Evolutionary conservation across 164 flowering plant genomes (phyloP), one percentile per base, ranked within the genome.

Genomic region (Liquidambar formosana): DNA sequence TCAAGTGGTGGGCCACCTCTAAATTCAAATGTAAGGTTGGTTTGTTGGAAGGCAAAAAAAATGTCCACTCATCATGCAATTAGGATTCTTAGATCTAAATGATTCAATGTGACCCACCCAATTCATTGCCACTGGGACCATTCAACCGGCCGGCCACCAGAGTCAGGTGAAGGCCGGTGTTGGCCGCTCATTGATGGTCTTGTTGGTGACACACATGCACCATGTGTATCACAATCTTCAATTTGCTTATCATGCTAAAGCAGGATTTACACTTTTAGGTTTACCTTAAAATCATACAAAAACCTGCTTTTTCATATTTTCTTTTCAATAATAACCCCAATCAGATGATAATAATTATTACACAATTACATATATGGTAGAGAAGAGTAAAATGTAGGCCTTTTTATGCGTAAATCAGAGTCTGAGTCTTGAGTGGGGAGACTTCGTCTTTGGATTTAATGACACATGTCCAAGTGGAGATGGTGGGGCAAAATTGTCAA

Each of bases 51-150:
- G 25, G 19, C 2, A 28, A 0, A 8, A 58, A 28, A 58, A 16
- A 28, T 6, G 22, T 28, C 21, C 21, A 59, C 62, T 28, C 62
- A 59, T 59, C 21, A 59, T 59, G 62, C 62, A 28, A 59, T 59
- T 33, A 59, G 62, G 44, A 59, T 59, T 59, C 62, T 33, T 33
- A 59, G 44, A 59, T 59, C 62, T 16, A 59, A 59, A 59, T 59
- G 62, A 59, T 59, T 59, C 62, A 59, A 16, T 28, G 62, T 25
- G 19, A 11, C 62, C 41, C 16, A 57, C 53, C 59, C 4, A 23
- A 56, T 11, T 49, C 19, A 49, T 46, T 46, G 49, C 61, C 13
- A 4, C 6, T 26, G 62, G 62, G 21, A 12, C 62, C 44, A 59
- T 21, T 1, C 44, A 59, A 16, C 21, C 33, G 13, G 41, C 33